Base-by-base conservation (phyloP, 352 stramenopile species). In the Phytophthora cryptogea region DNA sequence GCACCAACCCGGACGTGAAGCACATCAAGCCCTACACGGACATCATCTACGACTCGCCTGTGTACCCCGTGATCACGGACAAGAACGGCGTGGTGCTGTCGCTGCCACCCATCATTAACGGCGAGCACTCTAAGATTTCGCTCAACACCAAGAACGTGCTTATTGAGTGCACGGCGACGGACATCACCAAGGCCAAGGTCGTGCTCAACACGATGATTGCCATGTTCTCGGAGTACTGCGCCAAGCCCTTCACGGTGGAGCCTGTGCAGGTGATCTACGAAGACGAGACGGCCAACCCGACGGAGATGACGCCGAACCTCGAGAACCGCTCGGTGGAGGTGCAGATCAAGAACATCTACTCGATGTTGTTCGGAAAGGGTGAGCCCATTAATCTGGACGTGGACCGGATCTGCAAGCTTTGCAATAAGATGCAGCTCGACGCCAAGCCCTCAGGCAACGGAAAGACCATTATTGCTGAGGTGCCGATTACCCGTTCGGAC, bases 161-260 rank as follows among this genome's bases (percentile, higher is more conserved):
- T 63, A 99, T 99, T 56, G 98, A 99, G 75, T 99, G 97, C 80
- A 99, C 98, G 49, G 97, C 95, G 13, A 99, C 97, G 28, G 98
- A 99, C 77, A 86, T 99, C 52, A 99, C 97, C 54, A 99, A 99
- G 86, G 97, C 94, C 32, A 99, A 99, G 72, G 96, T 99, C 62
- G 97, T 99, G 39, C 85, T 99, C 28, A 99, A 99, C 82, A 99
- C 97, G 37, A 89, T 99, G 48, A 96, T 99, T 40, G 92, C 97
- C 46, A 99, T 99, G 97, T 99, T 99, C 75, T 98, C 93, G 23
- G 90, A 99, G 76, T 99, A 99, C 77, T 98, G 96, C 66, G 84
- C 84, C n/a, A 71, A 83, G 43, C 97, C 96, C 17, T 99, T 99
- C 80, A 95, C 81, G 17, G 92, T 98, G 17, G 96, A 99, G 67